Percentiles rank a stretch among this genome's conserved stretches.
Evolutionary conservation across 257 asterid species (phyloP).

Genomic region (Solanum clarkiae): DNA sequence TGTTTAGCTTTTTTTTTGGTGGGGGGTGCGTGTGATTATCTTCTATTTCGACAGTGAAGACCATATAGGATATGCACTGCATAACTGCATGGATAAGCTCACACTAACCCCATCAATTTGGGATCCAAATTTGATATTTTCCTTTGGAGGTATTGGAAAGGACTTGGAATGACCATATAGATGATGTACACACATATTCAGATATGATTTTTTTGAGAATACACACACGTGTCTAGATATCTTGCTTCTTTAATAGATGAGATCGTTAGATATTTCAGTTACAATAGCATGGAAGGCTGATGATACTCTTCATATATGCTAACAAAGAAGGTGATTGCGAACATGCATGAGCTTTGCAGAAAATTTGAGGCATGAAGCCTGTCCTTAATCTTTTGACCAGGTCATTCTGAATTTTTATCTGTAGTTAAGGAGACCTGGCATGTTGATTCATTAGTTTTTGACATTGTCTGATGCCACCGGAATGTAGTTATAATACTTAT

Average conservation of each 20-base stretch:
- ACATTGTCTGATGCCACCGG: not conserved
- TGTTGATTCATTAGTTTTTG: not conserved
- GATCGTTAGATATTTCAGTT: not conserved
- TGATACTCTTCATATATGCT: not conserved
- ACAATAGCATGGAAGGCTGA: not conserved
- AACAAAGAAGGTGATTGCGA: rapidly evolving
- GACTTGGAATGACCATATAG: not conserved
- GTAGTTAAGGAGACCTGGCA: not conserved
- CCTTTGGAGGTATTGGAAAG: not conserved
- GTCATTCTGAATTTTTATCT: not conserved
- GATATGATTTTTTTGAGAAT: not conserved
- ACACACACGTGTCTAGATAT: not conserved
- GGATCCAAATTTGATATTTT: rapidly evolving
- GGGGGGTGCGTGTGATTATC: not conserved
- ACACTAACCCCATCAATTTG: not conserved
- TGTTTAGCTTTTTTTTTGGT: not conserved
- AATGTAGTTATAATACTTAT: not conserved
- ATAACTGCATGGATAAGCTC: not conserved
- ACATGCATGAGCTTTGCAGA: not conserved
- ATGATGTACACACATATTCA: not conserved
- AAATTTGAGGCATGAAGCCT: not conserved
- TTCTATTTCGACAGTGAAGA: not conserved
- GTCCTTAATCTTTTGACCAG: not conserved
- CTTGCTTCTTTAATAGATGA: not conserved
- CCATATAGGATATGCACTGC: not conserved